Conservation (phyloP, 2,329 filamentous ascomycete species). For the Cladosporium sp. region DNA sequence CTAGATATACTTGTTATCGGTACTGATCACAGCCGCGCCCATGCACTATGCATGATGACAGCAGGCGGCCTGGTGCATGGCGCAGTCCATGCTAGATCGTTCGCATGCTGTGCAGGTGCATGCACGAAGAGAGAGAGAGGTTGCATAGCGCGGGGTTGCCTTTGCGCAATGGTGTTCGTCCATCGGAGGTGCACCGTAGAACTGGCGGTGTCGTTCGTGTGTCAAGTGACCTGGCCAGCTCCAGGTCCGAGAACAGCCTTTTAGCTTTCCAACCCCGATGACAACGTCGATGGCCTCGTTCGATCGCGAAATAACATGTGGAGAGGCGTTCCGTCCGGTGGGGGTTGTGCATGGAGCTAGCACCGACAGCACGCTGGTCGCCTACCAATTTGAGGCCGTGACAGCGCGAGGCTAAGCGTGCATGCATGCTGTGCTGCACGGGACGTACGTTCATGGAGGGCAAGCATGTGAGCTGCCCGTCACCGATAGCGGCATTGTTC, state of each 20-base stretch:
- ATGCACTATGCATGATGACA: not conserved
- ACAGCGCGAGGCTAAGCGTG: slow-evolving; percentile 5
- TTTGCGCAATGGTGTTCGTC: not conserved
- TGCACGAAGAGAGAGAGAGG: not conserved
- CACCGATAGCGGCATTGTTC: slow-evolving; percentile 6
- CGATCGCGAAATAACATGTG: slow-evolving; percentile 3
- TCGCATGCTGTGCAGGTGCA: not conserved
- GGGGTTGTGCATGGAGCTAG: slow-evolving; percentile 12
- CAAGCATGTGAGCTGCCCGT: not conserved
- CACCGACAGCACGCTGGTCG: slow-evolving; percentile 5
- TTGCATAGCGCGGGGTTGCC: not conserved
- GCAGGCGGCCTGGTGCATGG: not conserved
- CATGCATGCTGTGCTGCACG: not conserved
- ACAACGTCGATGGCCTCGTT: not conserved
- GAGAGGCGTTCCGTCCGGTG: slow-evolving; percentile 4
- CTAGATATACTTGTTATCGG: too few relatives aligned
- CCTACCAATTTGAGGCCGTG: not conserved
- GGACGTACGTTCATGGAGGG: not conserved
- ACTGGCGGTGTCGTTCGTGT: not conserved
- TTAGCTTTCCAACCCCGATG: not conserved
- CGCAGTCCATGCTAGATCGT: not conserved
- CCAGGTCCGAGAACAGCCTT: not conserved
- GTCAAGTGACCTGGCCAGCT: not conserved
- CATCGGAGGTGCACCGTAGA: not conserved
- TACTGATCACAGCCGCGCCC: not conserved